Percentiles rank a stretch among this genome's conserved stretches.
Evolutionary conservation across 73 alveolate genomes (phyloP).

Genomic region (Tetrahymena malaccensis): DNA sequence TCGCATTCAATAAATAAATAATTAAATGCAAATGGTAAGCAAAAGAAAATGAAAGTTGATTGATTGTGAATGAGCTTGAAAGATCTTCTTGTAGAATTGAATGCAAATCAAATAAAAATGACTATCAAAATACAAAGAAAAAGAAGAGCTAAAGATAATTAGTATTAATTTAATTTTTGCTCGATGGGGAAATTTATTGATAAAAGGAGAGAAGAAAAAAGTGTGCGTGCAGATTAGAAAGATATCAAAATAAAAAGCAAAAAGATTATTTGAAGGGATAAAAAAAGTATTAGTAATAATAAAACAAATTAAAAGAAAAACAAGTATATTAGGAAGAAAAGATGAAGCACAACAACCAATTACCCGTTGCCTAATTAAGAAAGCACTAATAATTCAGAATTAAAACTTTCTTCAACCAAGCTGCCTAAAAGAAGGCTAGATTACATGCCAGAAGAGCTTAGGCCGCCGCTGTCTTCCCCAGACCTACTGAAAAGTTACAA

Average conservation of each 20-base stretch:
- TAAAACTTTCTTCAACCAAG: slow-evolving; percentile 90
- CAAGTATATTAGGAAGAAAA: neutral
- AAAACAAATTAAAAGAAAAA: neutral
- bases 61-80: neutral
- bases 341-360: slow-evolving; percentile 63
- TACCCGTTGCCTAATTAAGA: slow-evolving; percentile 85
- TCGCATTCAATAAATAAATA: neutral
- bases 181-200: neutral
- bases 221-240: neutral
- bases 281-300: neutral
- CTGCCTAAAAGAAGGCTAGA: slow-evolving; percentile 86
- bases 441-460: slow-evolving; percentile 46
- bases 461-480: slow-evolving; percentile 54
- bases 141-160: neutral
- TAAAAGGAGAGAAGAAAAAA: neutral
- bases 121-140: neutral
- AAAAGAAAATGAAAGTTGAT: neutral
- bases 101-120: neutral
- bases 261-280: neutral
- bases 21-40: neutral
- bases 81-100: neutral
- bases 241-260: neutral
- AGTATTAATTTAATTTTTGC: neutral
- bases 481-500: slow-evolving; percentile 79
- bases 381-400: slow-evolving; percentile 88